Evolutionary conservation across 805 yeast species (phyloP), one percentile per base, ranked within the genome.

Genomic region (Candida andamanensis): DNA sequence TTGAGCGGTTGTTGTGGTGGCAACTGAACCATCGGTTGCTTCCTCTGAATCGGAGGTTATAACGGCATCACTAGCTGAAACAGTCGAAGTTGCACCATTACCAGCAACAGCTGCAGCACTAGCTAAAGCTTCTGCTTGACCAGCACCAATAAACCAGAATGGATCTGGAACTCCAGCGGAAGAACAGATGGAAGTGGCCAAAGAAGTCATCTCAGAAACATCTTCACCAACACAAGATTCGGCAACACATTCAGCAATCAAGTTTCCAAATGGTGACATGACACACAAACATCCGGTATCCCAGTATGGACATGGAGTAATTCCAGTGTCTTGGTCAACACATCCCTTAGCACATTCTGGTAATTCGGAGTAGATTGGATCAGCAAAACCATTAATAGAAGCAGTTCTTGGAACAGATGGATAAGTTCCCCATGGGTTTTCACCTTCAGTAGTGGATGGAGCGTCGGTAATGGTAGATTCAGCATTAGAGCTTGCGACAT

Each of bases 281-380:
- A 66, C 66, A 45, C 73, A 67, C 32, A 67, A 54, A 39, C 73
- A 67, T 4, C 72, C 72, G 15, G 72, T 63, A 38, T 67, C 72
- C 72, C 72, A 67, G 49, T 67, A 63, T 30, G 73, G 72, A 39
- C 73, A 67, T 9, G 72, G 72, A 6, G 72, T 66, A 32, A 56
- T 64, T 19, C 47, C 44, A 7, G 60, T 54, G 23, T 49, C 44
- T 16, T 50, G 39, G 28, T 59, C 44, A 9, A 61, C 67, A 46
- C 72, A 67, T 2, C 46, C 45, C 29, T 50, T 39, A 24, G 72
- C 74, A 44, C 73, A 67, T 1, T 46, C 28, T 20, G 74, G 72
- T 12, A 66, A 44, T 7, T 36, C 27, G 19, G 41, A 44, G 37
- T 52, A 53, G 31, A 67, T 57, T 10, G 62, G 63, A 45, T 67